A percentile compares a stretch with the other conserved stretches of the same genome.
These are phyloP conservation scores for Auricularia sp. DNA, from an alignment of 768 basidiomycete genomes.

Conservation along the genomic window DNA sequence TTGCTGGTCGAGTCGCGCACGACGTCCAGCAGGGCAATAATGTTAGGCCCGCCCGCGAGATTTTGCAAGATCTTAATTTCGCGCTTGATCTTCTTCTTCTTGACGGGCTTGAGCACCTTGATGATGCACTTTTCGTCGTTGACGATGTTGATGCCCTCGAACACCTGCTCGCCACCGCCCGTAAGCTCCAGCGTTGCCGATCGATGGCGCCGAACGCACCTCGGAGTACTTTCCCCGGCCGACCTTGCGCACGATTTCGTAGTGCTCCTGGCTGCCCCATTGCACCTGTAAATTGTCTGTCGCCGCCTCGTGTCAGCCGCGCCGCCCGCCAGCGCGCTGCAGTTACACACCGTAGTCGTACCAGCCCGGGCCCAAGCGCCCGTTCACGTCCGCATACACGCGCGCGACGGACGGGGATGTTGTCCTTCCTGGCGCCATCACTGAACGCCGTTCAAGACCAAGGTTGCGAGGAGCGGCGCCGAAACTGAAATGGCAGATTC, in stretches of 20 bases:
- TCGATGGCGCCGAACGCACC: conserved; percentile 32
- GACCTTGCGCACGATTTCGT: conserved; percentile 94
- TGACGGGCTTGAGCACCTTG: conserved; percentile 97
- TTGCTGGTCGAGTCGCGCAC: conserved; percentile 93
- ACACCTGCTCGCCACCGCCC: conserved; percentile 43
- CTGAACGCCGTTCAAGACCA: not conserved
- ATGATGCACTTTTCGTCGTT: conserved; percentile 94
- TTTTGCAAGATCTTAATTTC: conserved; percentile 98
- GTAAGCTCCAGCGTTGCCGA: conserved; percentile 6
- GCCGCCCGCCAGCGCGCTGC: conserved; percentile 9
- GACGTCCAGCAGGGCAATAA: conserved; percentile 87
- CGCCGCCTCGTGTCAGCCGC: not conserved
- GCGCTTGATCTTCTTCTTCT: conserved; percentile 99
- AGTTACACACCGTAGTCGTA: conserved; percentile 77
- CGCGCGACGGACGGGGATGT: conserved; percentile 71
- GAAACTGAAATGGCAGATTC: too few species aligned
- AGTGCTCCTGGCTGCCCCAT: conserved; percentile 95
- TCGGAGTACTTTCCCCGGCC: conserved; percentile 93
- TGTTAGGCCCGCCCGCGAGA: conserved; percentile 89
- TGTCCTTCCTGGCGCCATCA: conserved; percentile 13
- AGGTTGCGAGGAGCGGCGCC: not conserved
- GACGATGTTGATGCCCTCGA: conserved; percentile 86
- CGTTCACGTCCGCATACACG: conserved; percentile 83
- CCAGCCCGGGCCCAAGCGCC: conserved; percentile 81
- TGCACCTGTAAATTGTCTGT: conserved; percentile 93